Percentiles rank a stretch among this genome's conserved stretches.
phyloP scores from a whole-genome alignment of 345 rosid genomes.

The Turritis glabra region DNA sequence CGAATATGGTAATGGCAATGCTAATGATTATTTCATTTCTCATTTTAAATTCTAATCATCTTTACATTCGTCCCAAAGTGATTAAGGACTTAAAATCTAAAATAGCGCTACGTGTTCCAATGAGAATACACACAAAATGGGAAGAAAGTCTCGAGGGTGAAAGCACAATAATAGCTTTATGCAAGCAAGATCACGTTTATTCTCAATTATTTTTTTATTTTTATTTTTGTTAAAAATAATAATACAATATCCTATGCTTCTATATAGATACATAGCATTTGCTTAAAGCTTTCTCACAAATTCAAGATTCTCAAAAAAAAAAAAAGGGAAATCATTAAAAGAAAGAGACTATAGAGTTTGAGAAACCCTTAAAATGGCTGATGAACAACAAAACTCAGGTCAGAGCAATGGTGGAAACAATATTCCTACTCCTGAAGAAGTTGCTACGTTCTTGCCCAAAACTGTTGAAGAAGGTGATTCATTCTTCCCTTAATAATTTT shows the following conservation, averaged over 20 bases:
- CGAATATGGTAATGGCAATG: too few species aligned
- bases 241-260: background rate
- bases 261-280: slow-evolving; percentile 17
- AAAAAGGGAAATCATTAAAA: too few species aligned
- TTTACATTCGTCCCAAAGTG: background rate
- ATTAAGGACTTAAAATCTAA: too few species aligned
- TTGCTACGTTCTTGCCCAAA: slow-evolving; percentile 35
- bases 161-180: background rate
- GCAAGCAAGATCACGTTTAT: background rate
- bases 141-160: background rate
- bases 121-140: background rate
- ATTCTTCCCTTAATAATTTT: background rate
- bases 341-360: background rate
- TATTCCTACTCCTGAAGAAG: slow-evolving; percentile 41
- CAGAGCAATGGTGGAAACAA: slow-evolving; percentile 28
- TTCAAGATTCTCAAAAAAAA: background rate
- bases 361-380: slow-evolving; percentile 27
- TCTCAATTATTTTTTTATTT: background rate
- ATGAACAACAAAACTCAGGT: slow-evolving; percentile 24
- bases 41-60: background rate
- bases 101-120: slow-evolving; percentile 3
- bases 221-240: background rate
- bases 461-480: slow-evolving; percentile 36
- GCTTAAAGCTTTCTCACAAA: background rate
- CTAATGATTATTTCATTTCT: background rate